Evolutionary conservation across 2,329 filamentous ascomycete genomes (phyloP).

Genomic region (Arthroderma uncinatum): DNA sequence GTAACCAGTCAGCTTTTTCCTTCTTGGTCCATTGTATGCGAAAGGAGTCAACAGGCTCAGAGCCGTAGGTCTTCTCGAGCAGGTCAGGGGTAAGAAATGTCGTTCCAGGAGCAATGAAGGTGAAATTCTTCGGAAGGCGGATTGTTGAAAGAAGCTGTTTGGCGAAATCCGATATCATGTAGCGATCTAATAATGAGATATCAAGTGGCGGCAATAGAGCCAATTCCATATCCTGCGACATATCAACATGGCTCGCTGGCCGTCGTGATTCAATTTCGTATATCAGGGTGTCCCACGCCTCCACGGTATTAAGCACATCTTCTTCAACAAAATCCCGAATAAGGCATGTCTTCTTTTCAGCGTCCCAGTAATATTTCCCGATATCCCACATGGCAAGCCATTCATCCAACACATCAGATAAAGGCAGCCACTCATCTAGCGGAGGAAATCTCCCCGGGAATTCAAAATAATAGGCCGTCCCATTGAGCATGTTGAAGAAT

Average conservation of each 20-base stretch:
- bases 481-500: neutral
- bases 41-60: neutral
- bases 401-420: too few relatives aligned
- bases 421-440: neutral
- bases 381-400: too few relatives aligned
- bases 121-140: neutral
- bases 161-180: neutral
- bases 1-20: too few relatives aligned
- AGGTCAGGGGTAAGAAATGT: neutral
- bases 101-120: neutral
- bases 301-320: neutral
- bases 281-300: neutral
- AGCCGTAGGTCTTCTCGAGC: neutral
- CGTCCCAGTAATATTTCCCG: too few relatives aligned
- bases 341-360: too few relatives aligned
- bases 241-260: neutral
- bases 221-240: neutral
- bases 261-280: neutral
- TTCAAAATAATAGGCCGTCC: neutral
- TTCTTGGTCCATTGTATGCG: neutral
- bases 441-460: neutral
- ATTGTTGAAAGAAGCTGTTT: neutral
- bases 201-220: neutral
- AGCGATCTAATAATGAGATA: neutral
- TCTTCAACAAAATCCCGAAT: neutral